Percentiles rank a stretch among this genome's conserved stretches.
phyloP scores from a whole-genome alignment of 306 rosid species.

The Malus sieversii region DNA sequence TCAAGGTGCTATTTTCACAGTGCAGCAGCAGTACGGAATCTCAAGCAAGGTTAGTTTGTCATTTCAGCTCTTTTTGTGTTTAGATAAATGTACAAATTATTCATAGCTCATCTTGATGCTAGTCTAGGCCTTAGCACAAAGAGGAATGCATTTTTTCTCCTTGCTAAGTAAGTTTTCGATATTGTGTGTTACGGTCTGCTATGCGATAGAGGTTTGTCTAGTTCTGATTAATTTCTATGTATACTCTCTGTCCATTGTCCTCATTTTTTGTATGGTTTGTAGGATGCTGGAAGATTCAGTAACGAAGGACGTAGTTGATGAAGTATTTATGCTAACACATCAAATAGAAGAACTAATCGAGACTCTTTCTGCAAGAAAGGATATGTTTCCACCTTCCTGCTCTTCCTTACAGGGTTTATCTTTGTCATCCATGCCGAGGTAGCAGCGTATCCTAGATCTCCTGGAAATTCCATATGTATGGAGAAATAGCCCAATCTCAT shows the following conservation, averaged over 20 bases:
- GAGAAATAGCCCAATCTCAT: background rate
- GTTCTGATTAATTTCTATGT: background rate
- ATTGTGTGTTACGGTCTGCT: background rate
- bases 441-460: background rate
- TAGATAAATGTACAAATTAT: background rate
- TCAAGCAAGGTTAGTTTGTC: conserved; percentile 50
- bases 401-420: conserved; percentile 55
- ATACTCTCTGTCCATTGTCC: background rate
- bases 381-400: conserved; percentile 55
- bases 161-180: background rate
- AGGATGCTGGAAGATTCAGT: conserved; percentile 73
- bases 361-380: conserved; percentile 41
- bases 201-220: background rate
- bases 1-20: conserved; percentile 68
- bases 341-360: conserved; percentile 55
- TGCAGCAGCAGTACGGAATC: conserved; percentile 38
- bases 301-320: conserved; percentile 58
- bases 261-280: conserved; percentile 17
- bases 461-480: background rate
- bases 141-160: background rate
- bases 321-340: conserved; percentile 57
- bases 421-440: conserved; percentile 55
- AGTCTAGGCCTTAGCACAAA: background rate
- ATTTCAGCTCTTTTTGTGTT: background rate
- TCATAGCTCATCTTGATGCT: background rate